phyloP scores from a whole-genome alignment of 2,329 filamentous ascomycete species.

The Cadophora luteo-olivacea region DNA sequence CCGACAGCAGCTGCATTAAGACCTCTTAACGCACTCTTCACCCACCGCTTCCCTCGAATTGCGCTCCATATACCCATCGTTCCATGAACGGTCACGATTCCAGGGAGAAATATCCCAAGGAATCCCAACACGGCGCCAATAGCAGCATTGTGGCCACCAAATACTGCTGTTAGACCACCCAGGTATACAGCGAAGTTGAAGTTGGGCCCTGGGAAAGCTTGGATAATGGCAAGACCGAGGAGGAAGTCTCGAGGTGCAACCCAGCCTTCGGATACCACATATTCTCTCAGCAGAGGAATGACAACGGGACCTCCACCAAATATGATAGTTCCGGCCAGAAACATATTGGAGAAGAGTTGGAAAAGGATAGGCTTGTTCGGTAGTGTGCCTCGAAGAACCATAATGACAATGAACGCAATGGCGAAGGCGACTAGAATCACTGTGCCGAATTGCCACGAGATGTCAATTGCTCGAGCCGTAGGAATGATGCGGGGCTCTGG shows the following conservation, averaged over 20 bases:
- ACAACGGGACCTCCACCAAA: conserved; percentile 68
- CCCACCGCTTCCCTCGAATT: conserved; percentile 52
- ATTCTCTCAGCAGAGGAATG: conserved; percentile 66
- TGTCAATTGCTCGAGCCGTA: conserved; percentile 43
- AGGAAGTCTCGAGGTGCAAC: conserved; percentile 74
- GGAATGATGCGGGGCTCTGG: conserved; percentile 25
- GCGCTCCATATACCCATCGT: conserved; percentile 59
- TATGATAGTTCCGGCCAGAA: conserved; percentile 68
- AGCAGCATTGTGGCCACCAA: conserved; percentile 37
- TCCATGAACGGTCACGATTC: conserved; percentile 58
- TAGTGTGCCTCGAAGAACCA: conserved; percentile 56
- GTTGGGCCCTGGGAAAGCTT: conserved; percentile 71
- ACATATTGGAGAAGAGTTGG: conserved; percentile 74
- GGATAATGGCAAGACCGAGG: conserved; percentile 73
- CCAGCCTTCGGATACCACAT: conserved; percentile 72
- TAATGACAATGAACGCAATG: conserved; percentile 60
- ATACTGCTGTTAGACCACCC: conserved; percentile 55
- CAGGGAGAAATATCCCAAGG: conserved; percentile 59
- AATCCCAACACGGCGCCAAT: conserved; percentile 59
- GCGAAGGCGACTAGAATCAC: conserved; percentile 57
- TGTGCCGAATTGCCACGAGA: conserved; percentile 54
- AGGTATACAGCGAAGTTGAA: conserved; percentile 67
- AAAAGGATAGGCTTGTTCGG: conserved; percentile 55
- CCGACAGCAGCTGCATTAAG: conserved; percentile 67
- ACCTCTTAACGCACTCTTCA: conserved; percentile 58